These are phyloP conservation scores for Furcasterigmium furcatum DNA, from an alignment of 2,329 filamentous ascomycete genomes.

Conservation along the genomic window DNA sequence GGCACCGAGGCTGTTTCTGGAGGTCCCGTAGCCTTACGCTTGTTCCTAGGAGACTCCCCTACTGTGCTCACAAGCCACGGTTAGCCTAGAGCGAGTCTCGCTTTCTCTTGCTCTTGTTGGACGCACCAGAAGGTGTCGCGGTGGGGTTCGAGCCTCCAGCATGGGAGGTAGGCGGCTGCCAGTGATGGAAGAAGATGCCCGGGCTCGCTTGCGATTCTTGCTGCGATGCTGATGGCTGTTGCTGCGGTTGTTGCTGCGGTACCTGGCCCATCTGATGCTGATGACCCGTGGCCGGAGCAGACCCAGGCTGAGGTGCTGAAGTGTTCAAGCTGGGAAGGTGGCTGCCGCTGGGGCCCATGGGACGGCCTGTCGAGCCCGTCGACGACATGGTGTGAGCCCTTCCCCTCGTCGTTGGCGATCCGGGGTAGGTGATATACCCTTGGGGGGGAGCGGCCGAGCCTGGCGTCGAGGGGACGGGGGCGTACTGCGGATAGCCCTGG, in stretches of 20 bases:
- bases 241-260: conserved; percentile 19
- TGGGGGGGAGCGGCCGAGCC: conserved; percentile 34
- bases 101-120: conserved; percentile 46
- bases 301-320: conserved; percentile 33
- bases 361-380: conserved; percentile 31
- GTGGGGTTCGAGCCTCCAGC: conserved; percentile 62
- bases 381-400: conserved; percentile 47
- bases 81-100: conserved; percentile 38
- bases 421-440: conserved; percentile 42
- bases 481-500: conserved; percentile 38
- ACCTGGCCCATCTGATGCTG: background rate
- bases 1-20: conserved; percentile 42
- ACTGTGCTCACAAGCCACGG: conserved; percentile 32
- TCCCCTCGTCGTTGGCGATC: conserved; percentile 42
- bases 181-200: conserved; percentile 88
- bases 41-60: conserved; percentile 71
- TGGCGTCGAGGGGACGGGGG: conserved; percentile 38
- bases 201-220: conserved; percentile 65
- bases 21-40: conserved; percentile 71
- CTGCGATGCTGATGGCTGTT: conserved; percentile 46
- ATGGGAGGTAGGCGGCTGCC: conserved; percentile 76
- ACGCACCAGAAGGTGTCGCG: conserved; percentile 73
- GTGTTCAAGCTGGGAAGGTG: conserved; percentile 43
- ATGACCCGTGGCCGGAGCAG: conserved; percentile 11
- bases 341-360: conserved; percentile 24